Evolutionary conservation across 495 filamentous ascomycete species (phyloP).

Genomic region (Pyronema omphalodes): DNA sequence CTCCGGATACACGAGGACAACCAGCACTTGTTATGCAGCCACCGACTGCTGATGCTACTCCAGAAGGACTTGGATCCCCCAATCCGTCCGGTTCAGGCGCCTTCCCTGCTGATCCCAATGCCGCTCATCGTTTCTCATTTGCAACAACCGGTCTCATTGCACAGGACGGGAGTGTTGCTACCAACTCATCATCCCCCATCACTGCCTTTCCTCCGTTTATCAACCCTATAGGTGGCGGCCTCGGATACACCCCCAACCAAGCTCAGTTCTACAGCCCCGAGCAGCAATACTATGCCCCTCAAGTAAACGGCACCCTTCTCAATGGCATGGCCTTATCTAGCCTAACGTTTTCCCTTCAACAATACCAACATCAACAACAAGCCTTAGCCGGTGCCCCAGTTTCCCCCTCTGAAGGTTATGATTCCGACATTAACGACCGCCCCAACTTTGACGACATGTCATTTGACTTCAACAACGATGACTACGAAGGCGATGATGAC

Average conservation of each 20-base stretch:
- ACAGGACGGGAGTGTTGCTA: constrained; percentile 11
- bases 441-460: constrained; percentile 1
- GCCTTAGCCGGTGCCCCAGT: constrained; percentile 10
- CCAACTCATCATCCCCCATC: neutral
- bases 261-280: constrained; percentile 21
- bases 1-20: neutral
- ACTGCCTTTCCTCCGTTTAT: constrained; percentile 20
- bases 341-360: constrained; percentile 19
- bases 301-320: constrained; percentile 20
- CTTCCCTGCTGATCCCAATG: constrained; percentile 2
- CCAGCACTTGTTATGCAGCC: neutral
- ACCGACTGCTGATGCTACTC: constrained; percentile 5
- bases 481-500: constrained; percentile 55
- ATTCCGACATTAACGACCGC: neutral
- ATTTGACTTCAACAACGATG: constrained; percentile 32
- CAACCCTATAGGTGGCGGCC: constrained; percentile 22
- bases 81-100: neutral
- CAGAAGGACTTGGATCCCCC: neutral
- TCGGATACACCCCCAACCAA: constrained; percentile 19
- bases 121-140: constrained; percentile 11
- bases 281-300: constrained; percentile 18
- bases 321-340: constrained; percentile 15
- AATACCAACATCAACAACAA: constrained; percentile 23
- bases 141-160: constrained; percentile 9
- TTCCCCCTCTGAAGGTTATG: neutral